Conservation (phyloP, 2,329 filamentous ascomycete genomes). For the Stagonosporopsis vannaccii region DNA sequence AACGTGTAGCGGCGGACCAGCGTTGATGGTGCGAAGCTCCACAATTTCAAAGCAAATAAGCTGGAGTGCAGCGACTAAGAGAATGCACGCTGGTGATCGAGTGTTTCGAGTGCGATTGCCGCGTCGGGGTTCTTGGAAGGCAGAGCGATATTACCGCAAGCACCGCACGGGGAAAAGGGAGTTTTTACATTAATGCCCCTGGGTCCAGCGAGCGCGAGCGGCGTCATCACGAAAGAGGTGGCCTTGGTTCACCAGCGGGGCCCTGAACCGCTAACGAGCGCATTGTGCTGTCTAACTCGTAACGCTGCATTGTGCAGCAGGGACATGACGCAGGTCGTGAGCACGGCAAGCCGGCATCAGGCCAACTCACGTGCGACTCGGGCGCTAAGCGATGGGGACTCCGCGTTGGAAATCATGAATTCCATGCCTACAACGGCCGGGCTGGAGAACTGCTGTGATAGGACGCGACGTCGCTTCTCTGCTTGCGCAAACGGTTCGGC, state of each 20-base stretch:
- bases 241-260: slow-evolving; percentile 16
- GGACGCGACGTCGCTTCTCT: neutral
- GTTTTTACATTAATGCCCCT: slow-evolving; percentile 10
- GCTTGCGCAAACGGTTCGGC: neutral
- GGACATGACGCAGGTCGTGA: slow-evolving; percentile 17
- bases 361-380: slow-evolving; percentile 12
- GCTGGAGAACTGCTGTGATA: slow-evolving; percentile 1
- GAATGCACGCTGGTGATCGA: slow-evolving; percentile 10
- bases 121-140: slow-evolving; percentile 9
- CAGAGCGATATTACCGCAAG: slow-evolving; percentile 7
- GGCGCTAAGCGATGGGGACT: slow-evolving; percentile 17
- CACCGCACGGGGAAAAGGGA: slow-evolving; percentile 4
- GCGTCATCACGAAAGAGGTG: slow-evolving; percentile 14
- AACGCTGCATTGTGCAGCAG: slow-evolving; percentile 15
- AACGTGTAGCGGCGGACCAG: slow-evolving; percentile 39
- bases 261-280: slow-evolving; percentile 12
- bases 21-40: slow-evolving; percentile 31
- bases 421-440: slow-evolving; percentile 13
- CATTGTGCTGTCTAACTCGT: slow-evolving; percentile 15
- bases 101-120: slow-evolving; percentile 11
- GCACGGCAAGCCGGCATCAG: slow-evolving; percentile 15
- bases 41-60: slow-evolving; percentile 33
- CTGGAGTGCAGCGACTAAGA: slow-evolving; percentile 28
- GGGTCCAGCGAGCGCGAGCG: slow-evolving; percentile 4
- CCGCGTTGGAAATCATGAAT: slow-evolving; percentile 15